Base-by-base conservation (phyloP, 2,329 filamentous ascomycete genomes). In the Fusarium poae region DNA sequence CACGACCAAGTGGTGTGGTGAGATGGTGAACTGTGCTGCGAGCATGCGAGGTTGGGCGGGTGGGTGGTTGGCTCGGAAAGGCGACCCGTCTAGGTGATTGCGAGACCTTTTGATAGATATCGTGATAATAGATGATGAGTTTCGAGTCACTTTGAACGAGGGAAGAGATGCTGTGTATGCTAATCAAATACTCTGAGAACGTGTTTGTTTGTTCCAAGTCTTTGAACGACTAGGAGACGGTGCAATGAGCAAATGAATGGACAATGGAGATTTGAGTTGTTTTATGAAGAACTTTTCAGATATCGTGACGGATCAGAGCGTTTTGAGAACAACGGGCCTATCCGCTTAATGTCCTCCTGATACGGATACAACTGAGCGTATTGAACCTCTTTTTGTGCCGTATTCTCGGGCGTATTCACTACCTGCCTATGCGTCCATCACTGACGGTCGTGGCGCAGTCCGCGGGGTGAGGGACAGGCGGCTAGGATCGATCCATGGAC, bases 381-480 rank as follows among this genome's bases (percentile, higher is more conserved):
- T 15, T 6, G 35, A 52, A 42, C 20, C 10, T 48, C 23, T 39
- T 51, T 48, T 35, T 42, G 45, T 53, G 66, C 48, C 65, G 40
- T 54, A 54, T 62, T 48, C 52, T 50, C 56, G 25, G 34, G 58
- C 62, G 53, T 61, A 65, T 65, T 43, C 15, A 32, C 45, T 34
- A 27, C 25, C 7, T 34, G 9, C 25, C 7, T 5, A 63, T 44
- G 59, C 59, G 32, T 49, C 43, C 61, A 51, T 62, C 68, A 56
- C 58, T 66, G 55, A 68, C 61, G 66, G 46, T 57, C 65, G 71
- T 72, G 71, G 71, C 71, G 71, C 68, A 73, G 71, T 53, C 55
- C 57, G 55, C 52, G 50, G 30, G 39, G 52, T 43, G 61, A 23
- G 29, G 34, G 29, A 40, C 45, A 43, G 29, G 23, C 46, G 29